Conservation (phyloP, 2,329 filamentous ascomycete species). For the Sporothrix humicola region DNA sequence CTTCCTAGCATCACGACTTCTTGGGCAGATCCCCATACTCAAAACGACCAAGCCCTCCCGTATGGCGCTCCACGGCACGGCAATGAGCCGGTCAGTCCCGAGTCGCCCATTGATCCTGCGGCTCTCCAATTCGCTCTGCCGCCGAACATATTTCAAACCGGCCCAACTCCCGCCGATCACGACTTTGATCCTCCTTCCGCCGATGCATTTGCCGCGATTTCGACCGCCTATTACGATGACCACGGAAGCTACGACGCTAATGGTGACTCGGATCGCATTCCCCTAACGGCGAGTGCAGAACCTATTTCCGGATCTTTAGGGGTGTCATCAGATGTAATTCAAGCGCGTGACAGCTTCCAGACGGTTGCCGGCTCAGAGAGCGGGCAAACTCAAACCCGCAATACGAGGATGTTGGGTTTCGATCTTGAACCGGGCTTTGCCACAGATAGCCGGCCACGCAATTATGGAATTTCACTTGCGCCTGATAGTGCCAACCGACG, state of each 20-base stretch:
- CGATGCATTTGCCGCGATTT: slow-evolving; percentile 44
- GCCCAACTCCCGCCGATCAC: slow-evolving; percentile 35
- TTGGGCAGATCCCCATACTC: slow-evolving; percentile 56
- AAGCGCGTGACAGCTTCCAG: slow-evolving; percentile 62
- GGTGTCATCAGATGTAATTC: slow-evolving; percentile 48
- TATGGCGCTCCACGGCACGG: slow-evolving; percentile 46
- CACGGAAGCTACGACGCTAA: slow-evolving; percentile 46
- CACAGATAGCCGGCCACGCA: slow-evolving; percentile 55
- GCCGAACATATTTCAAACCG: slow-evolving; percentile 53
- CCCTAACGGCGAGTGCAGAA: slow-evolving; percentile 61
- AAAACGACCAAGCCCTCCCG: slow-evolving; percentile 48
- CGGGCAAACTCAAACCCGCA: slow-evolving; percentile 56
- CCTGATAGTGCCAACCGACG: slow-evolving; percentile 57
- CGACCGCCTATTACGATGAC: slow-evolving; percentile 52
- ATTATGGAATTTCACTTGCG: slow-evolving; percentile 62
- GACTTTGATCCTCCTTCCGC: slow-evolving; percentile 33
- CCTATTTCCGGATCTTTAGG: slow-evolving; percentile 60
- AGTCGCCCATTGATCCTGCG: slow-evolving; percentile 60
- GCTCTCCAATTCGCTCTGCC: slow-evolving; percentile 62
- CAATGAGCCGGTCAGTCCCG: slow-evolving; percentile 47
- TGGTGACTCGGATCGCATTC: slow-evolving; percentile 63
- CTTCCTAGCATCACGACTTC: slow-evolving; percentile 57
- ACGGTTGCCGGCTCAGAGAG: slow-evolving; percentile 62
- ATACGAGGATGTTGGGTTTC: slow-evolving; percentile 60
- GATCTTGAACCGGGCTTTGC: slow-evolving; percentile 64